These are phyloP conservation scores for Fermentozyma sake DNA, from an alignment of 1,139 yeast genomes.

Conservation along the genomic window DNA sequence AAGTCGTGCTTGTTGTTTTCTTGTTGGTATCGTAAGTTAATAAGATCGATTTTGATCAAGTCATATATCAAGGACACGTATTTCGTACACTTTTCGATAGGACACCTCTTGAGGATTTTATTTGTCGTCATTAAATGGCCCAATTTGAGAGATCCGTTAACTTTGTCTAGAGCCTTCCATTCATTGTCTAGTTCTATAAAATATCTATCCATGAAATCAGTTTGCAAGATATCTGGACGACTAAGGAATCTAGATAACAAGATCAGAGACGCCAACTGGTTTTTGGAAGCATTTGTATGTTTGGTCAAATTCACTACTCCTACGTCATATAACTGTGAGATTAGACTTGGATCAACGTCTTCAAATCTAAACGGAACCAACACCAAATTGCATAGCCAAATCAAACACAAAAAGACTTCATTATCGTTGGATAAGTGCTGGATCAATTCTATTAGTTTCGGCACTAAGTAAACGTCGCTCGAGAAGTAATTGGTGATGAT, in stretches of 20 bases:
- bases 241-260: slow-evolving; percentile 33
- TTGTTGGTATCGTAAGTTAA: slow-evolving; percentile 7
- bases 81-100: slow-evolving; percentile 8
- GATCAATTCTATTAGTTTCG: slow-evolving; percentile 25
- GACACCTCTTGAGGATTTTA: slow-evolving; percentile 28
- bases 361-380: slow-evolving; percentile 67
- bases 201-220: slow-evolving; percentile 15
- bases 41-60: slow-evolving; percentile 11
- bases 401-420: slow-evolving; percentile 51
- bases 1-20: slow-evolving; percentile 6
- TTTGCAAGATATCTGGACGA: slow-evolving; percentile 22
- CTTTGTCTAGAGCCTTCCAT: slow-evolving; percentile 13
- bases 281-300: slow-evolving; percentile 19
- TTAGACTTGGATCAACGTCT: slow-evolving; percentile 31
- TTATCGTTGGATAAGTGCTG: slow-evolving; percentile 39
- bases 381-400: slow-evolving; percentile 70
- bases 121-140: slow-evolving; percentile 38
- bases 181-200: slow-evolving; percentile 10
- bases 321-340: slow-evolving; percentile 28
- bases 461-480: slow-evolving; percentile 52
- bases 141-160: slow-evolving; percentile 18
- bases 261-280: slow-evolving; percentile 32
- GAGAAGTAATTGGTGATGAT: slow-evolving; percentile 53
- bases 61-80: slow-evolving; percentile 13
- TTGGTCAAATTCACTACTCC: slow-evolving; percentile 26